Conservation (phyloP, 805 yeast genomes). For the Candida suzukii region DNA sequence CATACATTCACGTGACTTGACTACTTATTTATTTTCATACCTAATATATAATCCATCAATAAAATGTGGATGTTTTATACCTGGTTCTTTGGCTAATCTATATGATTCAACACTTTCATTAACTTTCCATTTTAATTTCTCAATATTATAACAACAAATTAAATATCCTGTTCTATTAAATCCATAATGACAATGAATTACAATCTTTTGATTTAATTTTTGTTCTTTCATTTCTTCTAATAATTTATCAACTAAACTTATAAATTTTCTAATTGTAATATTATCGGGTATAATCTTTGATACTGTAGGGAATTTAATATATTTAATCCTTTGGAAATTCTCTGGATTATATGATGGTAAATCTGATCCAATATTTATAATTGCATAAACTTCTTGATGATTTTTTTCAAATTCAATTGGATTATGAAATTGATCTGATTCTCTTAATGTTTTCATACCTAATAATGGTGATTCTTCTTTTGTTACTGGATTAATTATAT, state of each 20-base stretch:
- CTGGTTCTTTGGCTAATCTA: slow-evolving; percentile 53
- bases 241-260: slow-evolving; percentile 44
- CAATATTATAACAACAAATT: slow-evolving; percentile 62
- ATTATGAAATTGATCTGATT: slow-evolving; percentile 54
- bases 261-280: slow-evolving; percentile 48
- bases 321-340: slow-evolving; percentile 44
- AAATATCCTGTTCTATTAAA: slow-evolving; percentile 74
- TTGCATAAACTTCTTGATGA: slow-evolving; percentile 47
- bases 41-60: slow-evolving; percentile 64
- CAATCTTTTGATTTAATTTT: slow-evolving; percentile 33
- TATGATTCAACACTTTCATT: slow-evolving; percentile 58
- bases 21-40: slow-evolving; percentile 30
- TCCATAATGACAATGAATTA: slow-evolving; percentile 78
- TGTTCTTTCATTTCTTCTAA: slow-evolving; percentile 11
- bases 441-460: slow-evolving; percentile 72
- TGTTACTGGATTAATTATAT: slow-evolving; percentile 25
- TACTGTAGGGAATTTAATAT: slow-evolving; percentile 71
- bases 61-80: slow-evolving; percentile 73
- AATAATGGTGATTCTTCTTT: slow-evolving; percentile 39
- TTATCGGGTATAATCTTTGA: slow-evolving; percentile 70
- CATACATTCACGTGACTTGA: too few species aligned
- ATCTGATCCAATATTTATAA: slow-evolving; percentile 65
- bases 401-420: slow-evolving; percentile 44
- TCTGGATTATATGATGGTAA: slow-evolving; percentile 66
- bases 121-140: slow-evolving; percentile 50